A percentile compares a stretch with the other conserved stretches of the same genome.
These are phyloP conservation scores for Trichoderma endophyticum DNA, from an alignment of 2,329 filamentous ascomycete genomes.

Conservation along the genomic window DNA sequence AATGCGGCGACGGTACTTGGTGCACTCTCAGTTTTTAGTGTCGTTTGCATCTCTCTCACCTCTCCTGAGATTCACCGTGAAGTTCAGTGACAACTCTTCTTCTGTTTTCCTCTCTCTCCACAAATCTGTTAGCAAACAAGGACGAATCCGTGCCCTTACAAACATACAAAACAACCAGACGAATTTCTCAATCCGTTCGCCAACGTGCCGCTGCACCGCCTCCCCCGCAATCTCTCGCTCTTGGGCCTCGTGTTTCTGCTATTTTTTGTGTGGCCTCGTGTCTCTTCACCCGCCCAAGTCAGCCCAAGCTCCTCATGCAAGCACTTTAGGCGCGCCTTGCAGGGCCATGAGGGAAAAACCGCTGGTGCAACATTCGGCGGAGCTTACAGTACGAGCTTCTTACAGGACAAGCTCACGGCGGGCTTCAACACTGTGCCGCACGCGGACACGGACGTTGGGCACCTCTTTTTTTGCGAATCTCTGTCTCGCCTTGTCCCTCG, in stretches of 20 bases:
- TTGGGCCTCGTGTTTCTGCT: background rate
- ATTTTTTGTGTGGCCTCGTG: background rate
- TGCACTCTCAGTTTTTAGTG: background rate
- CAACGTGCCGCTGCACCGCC: background rate
- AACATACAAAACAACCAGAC: background rate
- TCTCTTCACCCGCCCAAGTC: background rate
- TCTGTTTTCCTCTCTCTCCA: background rate
- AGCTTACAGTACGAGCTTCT: constrained; percentile 4
- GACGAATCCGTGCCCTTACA: background rate
- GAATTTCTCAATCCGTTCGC: background rate
- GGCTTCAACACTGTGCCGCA: constrained; percentile 4
- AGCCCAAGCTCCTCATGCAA: background rate
- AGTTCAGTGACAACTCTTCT: background rate
- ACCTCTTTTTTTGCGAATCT: background rate
- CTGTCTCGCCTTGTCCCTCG: background rate
- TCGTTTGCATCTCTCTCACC: background rate
- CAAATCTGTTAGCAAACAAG: background rate
- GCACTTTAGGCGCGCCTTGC: constrained; percentile 11
- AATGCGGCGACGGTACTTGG: background rate
- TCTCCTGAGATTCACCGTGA: background rate
- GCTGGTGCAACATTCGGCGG: constrained; percentile 4
- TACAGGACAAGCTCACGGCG: background rate
- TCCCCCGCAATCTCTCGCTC: background rate
- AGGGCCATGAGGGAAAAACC: background rate
- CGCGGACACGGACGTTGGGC: background rate